Evolutionary conservation across 169 alveolate species (phyloP), one percentile per base, ranked within the genome.

Genomic region (Plasmodium gallinaceum): DNA sequence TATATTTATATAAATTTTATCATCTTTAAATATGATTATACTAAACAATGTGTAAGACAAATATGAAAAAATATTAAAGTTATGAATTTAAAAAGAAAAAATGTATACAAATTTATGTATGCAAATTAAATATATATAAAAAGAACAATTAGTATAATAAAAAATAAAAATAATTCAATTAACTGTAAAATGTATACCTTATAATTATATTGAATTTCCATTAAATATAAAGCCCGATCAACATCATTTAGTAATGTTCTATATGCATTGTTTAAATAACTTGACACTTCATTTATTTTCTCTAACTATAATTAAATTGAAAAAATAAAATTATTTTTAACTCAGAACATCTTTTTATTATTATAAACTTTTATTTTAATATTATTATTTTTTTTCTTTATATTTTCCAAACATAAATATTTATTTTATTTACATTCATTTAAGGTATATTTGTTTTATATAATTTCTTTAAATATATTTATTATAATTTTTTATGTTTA

Each of bases 211-310:
- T 65, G 48, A 12, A 66, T 54, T 0, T 60, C 54, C 73, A 80
- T 39, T 22, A 80, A 16, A 51, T 80, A 80, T 52, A 68, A 32
- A 10, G 90, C 90, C 32, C 90, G 7, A 9, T 80, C 90, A 2
- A 80, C 61, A 45, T 80, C 90, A 37, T 80, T 80, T 9, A 16
- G 51, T 32, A 80, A 39, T 8, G 42, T 54, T 68, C 7, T 42
- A 61, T 80, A 80, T 66, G 90, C 90, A 68, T 71, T 12, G 80
- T 80, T 80, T 48, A 80, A 42, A 72, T 80, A 68, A 32, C 90
- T 80, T 1, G 90, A 80, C 18, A 66, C 90, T 51, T 80, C 83
- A 62, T 80, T 80, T 66, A 80, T 68, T 60, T 68, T 60, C 8
- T 66, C 90, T 14, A 66, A 12, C 90, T 80, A 52, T 20, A 18